phyloP scores from a whole-genome alignment of 495 filamentous ascomycete species.

The Parathielavia hyrcaniae region DNA sequence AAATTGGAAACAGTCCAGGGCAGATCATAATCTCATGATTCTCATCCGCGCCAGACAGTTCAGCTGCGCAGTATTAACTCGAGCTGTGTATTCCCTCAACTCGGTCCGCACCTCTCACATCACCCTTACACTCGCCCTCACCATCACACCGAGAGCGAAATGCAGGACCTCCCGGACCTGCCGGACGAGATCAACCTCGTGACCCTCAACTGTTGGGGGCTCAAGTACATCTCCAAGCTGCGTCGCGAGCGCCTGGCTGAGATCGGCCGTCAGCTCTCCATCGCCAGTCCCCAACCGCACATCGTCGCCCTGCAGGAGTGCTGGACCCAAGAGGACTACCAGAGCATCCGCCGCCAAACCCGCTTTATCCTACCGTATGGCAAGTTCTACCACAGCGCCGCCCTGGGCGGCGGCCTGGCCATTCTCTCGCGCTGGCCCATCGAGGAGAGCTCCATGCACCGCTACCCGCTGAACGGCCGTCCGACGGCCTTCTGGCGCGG shows the following conservation, averaged over 20 bases:
- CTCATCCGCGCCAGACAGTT: too few species aligned
- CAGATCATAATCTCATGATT: neutral
- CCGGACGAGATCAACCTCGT: conserved; percentile 63
- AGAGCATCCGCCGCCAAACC: conserved; percentile 68
- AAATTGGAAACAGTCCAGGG: neutral
- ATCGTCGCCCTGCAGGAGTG: conserved; percentile 95
- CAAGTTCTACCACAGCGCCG: conserved; percentile 88
- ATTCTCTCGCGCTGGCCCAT: conserved; percentile 98
- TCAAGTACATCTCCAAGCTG: conserved; percentile 77
- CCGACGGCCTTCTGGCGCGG: conserved; percentile 90
- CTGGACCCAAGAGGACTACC: conserved; percentile 89
- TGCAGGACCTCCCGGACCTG: conserved; percentile 36
- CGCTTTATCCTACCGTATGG: conserved; percentile 76
- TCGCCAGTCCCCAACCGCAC: conserved; percentile 60
- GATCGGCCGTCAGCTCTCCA: conserved; percentile 70
- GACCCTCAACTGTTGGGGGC: conserved; percentile 92
- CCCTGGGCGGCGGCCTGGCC: conserved; percentile 82
- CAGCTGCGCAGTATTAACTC: too few species aligned
- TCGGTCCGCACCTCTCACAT: neutral
- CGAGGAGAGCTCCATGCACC: conserved; percentile 77
- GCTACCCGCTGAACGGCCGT: conserved; percentile 87
- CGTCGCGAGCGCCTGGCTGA: conserved; percentile 74
- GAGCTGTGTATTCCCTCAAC: neutral
- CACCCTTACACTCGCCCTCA: neutral
- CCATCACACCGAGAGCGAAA: conserved; percentile 17